These are phyloP conservation scores for Epicoccum nigrum DNA, from an alignment of 2,329 filamentous ascomycete genomes.

Conservation along the genomic window DNA sequence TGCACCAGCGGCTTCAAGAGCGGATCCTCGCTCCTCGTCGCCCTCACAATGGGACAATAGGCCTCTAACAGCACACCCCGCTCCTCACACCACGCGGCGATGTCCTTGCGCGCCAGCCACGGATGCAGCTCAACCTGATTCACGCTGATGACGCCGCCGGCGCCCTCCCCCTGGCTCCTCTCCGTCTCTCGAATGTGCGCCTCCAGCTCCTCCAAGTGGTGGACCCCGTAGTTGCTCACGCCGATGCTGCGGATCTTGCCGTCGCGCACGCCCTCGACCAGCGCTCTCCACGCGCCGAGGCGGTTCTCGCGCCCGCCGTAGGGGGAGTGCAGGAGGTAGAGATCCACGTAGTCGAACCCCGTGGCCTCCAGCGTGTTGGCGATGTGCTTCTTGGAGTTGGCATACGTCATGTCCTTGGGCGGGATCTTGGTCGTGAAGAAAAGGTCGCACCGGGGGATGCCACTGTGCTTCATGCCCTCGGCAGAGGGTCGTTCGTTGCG, in stretches of 20 bases:
- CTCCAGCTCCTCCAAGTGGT: slow-evolving; percentile 62
- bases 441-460: slow-evolving; percentile 63
- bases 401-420: slow-evolving; percentile 61
- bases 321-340: slow-evolving; percentile 63
- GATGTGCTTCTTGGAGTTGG: slow-evolving; percentile 66
- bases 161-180: slow-evolving; percentile 66
- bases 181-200: slow-evolving; percentile 65
- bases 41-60: slow-evolving; percentile 55
- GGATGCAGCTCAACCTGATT: slow-evolving; percentile 87
- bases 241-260: slow-evolving; percentile 61
- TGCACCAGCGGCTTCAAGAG: slow-evolving; percentile 57
- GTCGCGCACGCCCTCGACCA: slow-evolving; percentile 59
- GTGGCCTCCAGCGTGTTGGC: slow-evolving; percentile 59
- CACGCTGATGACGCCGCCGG: slow-evolving; percentile 75
- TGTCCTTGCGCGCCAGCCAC: slow-evolving; percentile 81
- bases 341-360: slow-evolving; percentile 70
- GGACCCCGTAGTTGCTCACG: slow-evolving; percentile 62
- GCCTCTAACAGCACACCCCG: slow-evolving; percentile 55
- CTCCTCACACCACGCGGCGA: slow-evolving; percentile 76
- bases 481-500: slow-evolving; percentile 72
- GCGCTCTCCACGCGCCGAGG: slow-evolving; percentile 60
- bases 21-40: slow-evolving; percentile 59
- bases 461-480: slow-evolving; percentile 64
- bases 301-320: slow-evolving; percentile 58
- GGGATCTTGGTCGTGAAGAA: slow-evolving; percentile 77